Conservation (phyloP, 176 grass and related monocot genomes). For the Lolium rigidum region DNA sequence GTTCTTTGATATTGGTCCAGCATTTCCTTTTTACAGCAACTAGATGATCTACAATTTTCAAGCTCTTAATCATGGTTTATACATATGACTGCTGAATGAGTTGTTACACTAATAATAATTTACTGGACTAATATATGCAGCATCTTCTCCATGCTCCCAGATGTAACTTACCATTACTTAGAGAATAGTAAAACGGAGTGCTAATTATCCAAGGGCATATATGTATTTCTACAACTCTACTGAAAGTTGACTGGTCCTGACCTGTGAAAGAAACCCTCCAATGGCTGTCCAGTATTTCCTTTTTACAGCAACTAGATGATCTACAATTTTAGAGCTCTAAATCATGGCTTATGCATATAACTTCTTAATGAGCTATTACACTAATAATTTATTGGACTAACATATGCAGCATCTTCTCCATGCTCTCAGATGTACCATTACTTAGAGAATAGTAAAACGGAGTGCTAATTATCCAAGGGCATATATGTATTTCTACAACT, state of each 20-base stretch:
- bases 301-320: not conserved
- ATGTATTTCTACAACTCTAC: not conserved
- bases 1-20: not conserved
- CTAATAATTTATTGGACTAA: not conserved
- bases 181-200: not conserved
- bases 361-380: not conserved
- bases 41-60: not conserved
- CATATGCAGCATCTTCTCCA: not conserved
- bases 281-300: conserved; percentile 59
- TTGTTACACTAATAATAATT: not conserved
- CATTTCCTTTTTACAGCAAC: not conserved
- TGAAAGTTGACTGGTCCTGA: conserved; percentile 6
- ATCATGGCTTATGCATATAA: not conserved
- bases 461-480: not conserved
- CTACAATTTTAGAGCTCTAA: not conserved
- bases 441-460: not conserved
- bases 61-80: not conserved
- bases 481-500: not conserved
- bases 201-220: not conserved
- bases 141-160: not conserved
- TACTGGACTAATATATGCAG: not conserved
- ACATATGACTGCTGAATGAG: not conserved
- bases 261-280: conserved; percentile 75
- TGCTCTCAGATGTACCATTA: not conserved
- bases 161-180: not conserved